Base-by-base conservation (phyloP, 2,329 filamentous ascomycete genomes). In the Fusarium incarnatum region DNA sequence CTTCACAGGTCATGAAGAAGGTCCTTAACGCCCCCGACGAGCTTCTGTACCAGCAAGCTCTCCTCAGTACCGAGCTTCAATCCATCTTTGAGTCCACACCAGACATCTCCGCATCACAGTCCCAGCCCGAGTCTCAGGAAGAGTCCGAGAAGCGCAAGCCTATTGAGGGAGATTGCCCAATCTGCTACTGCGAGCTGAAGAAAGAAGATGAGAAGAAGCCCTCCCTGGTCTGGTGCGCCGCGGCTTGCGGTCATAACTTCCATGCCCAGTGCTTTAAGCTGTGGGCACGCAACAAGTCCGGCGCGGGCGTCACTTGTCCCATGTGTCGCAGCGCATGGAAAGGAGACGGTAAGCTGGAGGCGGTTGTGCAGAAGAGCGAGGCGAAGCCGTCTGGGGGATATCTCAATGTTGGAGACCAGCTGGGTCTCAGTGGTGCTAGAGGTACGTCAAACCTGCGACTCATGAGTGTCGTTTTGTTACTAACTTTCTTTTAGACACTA, bases 1-100 rank as follows among this genome's bases (percentile, higher is more conserved):
- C 6, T 4, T 1, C 40, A 15, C 5, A 86, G 84, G 82, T 90
- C 25, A 82, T 92, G 76, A 80, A 85, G 15, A 83, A 85, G 20
- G 87, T 91, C 3, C 83, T 92, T 34, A 86, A 86, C 48, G 89
- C 87, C 1, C 84, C 83, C 4, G 82, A 81, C 56, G 76, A 88
- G 0, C 78, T 89, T 6, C 83, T 87, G 10, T 91, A 91, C 71
- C 89, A 92, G 74, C 82, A 88, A 8, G 89, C 88, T 1, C 83
- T 92, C 27, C 79, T 89, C 10, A 82, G 82, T 47, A 82, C 81
- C 4, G 90, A 92, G 76, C 82, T 92, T n/a, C 79, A 80, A 27
- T 82, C 87, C 28, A 86, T 92, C 68, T 88, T 91, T 71, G 79
- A 76, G 22, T 77, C 80, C 1, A 87, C 88, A 1, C 86, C 88